Base-by-base conservation (phyloP, 768 basidiomycete species). In the Mycena alexandri region DNA sequence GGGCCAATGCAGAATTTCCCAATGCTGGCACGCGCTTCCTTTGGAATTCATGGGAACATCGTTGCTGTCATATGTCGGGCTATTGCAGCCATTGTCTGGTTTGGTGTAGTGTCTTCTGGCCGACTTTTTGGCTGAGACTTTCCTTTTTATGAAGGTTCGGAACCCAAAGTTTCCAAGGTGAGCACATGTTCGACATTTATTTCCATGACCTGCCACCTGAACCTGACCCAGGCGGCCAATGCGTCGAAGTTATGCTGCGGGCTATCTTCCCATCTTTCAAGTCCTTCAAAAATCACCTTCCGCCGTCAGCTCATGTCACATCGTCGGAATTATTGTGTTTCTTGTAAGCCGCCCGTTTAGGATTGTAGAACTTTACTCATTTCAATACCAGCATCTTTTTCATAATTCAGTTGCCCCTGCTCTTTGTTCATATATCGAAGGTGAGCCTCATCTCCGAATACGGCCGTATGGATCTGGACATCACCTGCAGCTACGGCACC, bases 201-300 rank as follows among this genome's bases (percentile, higher is more conserved):
- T n/a, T 2, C 36, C 17, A 33, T 38, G 29, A 58, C 25, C 41
- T 21, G 34, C 16, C 24, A 33, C 22, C 17, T 53, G 41, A 33
- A 63, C 25, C 41, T 38, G 22, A 53, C 51, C 2, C 60, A 72
- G 71, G 72, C 24, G 72, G 72, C 14, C 72, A 71, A 51, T 73
- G 72, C 46, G 59, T 73, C 9, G 34, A 70, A 22, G 65, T 71
- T 38, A 73, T 73, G 72, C 46, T 73, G 17, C 42, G 66, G 41
- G 72, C 72, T 19, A 68, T 73, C 43, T 72, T 58, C 43, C 72
- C 72, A 22, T 68, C 62, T 2, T 73, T 73, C 60, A 67, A 67
- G 61, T 78, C 76, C 57, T 66, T 90, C 44, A 83, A 83, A 4
- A 90, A 90, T 73, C 78, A 78, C 55, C 76, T 89, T 8, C 76